A percentile compares a stretch with the other conserved stretches of the same genome.
phyloP scores from a whole-genome alignment of 306 rosid genomes.

The Hylodesmum podocarpum region DNA sequence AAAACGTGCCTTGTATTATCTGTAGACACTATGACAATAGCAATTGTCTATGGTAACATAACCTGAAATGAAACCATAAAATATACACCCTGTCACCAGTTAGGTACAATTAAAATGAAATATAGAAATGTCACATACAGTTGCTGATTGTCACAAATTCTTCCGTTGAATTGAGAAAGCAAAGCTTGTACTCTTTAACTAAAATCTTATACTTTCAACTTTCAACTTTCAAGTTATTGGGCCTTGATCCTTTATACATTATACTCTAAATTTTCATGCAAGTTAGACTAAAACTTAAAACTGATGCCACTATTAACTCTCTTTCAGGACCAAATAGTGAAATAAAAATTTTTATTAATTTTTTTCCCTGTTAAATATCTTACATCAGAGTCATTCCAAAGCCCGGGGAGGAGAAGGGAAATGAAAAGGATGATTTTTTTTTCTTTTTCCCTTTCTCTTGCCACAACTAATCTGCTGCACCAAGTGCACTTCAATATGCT shows the following conservation, averaged over 20 bases:
- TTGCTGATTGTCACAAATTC: not conserved
- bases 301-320: not conserved
- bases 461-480: not conserved
- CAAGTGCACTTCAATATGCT: not conserved
- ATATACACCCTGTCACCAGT: conserved; percentile 28
- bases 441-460: not conserved
- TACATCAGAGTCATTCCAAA: conserved; percentile 4
- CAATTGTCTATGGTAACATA: conserved; percentile 97
- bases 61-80: conserved; percentile 59
- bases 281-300: not conserved
- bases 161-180: conserved; percentile 2
- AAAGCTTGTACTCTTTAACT: conserved; percentile 7
- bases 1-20: conserved; percentile 66
- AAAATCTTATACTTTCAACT: conserved; percentile 1
- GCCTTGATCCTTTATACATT: not conserved
- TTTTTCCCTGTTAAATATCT: not conserved
- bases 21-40: conserved; percentile 98
- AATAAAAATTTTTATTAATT: not conserved
- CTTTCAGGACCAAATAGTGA: not conserved
- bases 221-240: conserved; percentile 10
- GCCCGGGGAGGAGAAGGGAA: conserved; percentile 4
- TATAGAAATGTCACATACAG: conserved; percentile 7
- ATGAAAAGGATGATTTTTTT: not conserved
- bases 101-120: conserved; percentile 12
- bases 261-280: not conserved